phyloP scores from a whole-genome alignment of 202 grass and related monocot species.

The Schoenoplectus tabernaemontani region DNA sequence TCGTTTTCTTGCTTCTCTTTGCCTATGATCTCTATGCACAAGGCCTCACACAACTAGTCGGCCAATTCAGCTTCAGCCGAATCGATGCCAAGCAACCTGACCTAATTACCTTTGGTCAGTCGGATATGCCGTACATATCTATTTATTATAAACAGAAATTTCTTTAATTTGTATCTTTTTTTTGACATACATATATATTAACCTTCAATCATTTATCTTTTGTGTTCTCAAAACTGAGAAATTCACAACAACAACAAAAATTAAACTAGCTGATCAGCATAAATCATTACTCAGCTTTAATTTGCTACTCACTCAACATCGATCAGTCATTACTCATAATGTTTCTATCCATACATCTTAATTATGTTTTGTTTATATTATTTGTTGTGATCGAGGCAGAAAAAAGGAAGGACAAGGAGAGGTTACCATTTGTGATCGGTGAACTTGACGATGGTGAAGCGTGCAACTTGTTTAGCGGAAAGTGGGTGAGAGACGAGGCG shows the following conservation, averaged over 20 bases:
- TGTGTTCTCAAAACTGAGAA: too few species aligned
- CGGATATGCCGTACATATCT: too few species aligned
- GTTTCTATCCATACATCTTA: too few species aligned
- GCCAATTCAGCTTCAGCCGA: not conserved
- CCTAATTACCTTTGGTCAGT: constrained; percentile 1
- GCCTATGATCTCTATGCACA: constrained; percentile 48
- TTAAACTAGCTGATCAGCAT: too few species aligned
- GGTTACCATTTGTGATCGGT: constrained; percentile 45
- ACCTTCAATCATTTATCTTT: too few species aligned
- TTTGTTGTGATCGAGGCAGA: too few species aligned
- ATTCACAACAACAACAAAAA: too few species aligned
- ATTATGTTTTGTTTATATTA: too few species aligned
- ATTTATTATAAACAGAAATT: not conserved
- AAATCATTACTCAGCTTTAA: too few species aligned
- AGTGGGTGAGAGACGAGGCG: constrained; percentile 42
- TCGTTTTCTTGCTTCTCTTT: constrained; percentile 45
- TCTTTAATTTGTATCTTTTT: not conserved
- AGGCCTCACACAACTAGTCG: constrained; percentile 34
- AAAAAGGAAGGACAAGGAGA: constrained; percentile 12
- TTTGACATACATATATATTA: too few species aligned
- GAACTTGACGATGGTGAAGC: constrained; percentile 36
- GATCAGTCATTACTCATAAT: too few species aligned
- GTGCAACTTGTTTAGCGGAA: constrained; percentile 59
- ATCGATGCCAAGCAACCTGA: not conserved
- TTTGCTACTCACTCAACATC: too few species aligned